Percentiles rank a stretch among this genome's conserved stretches.
Conservation (phyloP, 768 basidiomycete genomes). For the Wakefieldia striispora region DNA sequence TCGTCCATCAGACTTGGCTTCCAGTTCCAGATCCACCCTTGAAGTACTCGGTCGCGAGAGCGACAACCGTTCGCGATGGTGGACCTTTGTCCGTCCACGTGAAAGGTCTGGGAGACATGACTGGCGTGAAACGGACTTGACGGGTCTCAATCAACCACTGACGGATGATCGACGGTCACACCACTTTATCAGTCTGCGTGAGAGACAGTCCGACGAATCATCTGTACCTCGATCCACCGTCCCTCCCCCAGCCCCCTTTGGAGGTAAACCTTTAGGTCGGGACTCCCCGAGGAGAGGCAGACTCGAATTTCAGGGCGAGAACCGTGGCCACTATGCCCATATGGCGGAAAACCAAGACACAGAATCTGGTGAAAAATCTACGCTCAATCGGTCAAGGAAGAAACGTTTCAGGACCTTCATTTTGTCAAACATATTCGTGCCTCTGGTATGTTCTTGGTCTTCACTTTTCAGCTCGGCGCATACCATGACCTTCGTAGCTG, state of each 20-base stretch:
- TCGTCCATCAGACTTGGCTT: slow-evolving; percentile 52
- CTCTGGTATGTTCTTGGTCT: slow-evolving; percentile 51
- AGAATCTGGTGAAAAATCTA: slow-evolving; percentile 31
- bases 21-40: slow-evolving; percentile 45
- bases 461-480: neutral
- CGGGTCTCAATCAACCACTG: neutral
- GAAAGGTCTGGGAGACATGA: slow-evolving; percentile 20
- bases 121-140: slow-evolving; percentile 2
- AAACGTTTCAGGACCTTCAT: slow-evolving; percentile 65
- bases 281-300: slow-evolving; percentile 54
- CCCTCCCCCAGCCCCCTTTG: slow-evolving; percentile 39
- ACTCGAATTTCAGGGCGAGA: slow-evolving; percentile 7
- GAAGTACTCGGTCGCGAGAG: slow-evolving; percentile 30
- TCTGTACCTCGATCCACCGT: slow-evolving; percentile 22
- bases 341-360: slow-evolving; percentile 19
- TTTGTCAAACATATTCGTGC: slow-evolving; percentile 73
- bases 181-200: slow-evolving; percentile 6
- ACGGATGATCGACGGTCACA: slow-evolving; percentile 18
- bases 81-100: slow-evolving; percentile 67
- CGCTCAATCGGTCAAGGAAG: slow-evolving; percentile 32
- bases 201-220: slow-evolving; percentile 22
- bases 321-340: slow-evolving; percentile 15
- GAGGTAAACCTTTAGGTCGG: slow-evolving; percentile 61
- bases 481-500: slow-evolving; percentile 45
- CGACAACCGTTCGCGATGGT: slow-evolving; percentile 58